Percentiles rank a stretch among this genome's conserved stretches.
phyloP scores from a whole-genome alignment of 352 stramenopile genomes.

The Thraustochytrium striatum region DNA sequence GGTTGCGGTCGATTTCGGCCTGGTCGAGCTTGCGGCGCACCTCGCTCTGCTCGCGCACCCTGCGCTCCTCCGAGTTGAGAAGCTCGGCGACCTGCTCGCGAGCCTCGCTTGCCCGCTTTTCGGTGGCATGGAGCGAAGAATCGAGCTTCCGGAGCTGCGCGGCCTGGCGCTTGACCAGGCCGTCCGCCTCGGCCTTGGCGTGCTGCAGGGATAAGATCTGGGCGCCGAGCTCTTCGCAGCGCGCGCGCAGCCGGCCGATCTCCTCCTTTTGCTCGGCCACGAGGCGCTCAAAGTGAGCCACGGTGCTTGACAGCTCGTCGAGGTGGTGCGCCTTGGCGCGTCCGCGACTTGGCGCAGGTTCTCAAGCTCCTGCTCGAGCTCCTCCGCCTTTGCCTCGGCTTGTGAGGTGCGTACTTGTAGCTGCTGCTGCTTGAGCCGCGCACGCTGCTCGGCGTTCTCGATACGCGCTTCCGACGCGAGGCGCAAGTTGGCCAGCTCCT shows the following conservation, averaged over 20 bases:
- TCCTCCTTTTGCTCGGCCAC: slow-evolving; percentile 7
- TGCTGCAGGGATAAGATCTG: slow-evolving; percentile 1
- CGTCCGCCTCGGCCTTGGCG: not conserved
- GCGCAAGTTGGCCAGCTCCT: slow-evolving; percentile 5
- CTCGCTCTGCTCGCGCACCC: slow-evolving; percentile 10
- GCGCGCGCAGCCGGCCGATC: not conserved
- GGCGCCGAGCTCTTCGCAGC: slow-evolving; percentile 3
- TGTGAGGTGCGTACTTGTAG: not conserved
- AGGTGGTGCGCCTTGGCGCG: not conserved
- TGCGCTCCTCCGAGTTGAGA: slow-evolving; percentile 7
- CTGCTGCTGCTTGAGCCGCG: slow-evolving; percentile 6
- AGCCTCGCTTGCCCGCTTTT: slow-evolving; percentile 9
- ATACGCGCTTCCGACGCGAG: slow-evolving; percentile 26
- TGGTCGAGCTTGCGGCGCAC: slow-evolving; percentile 1
- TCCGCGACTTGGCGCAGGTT: not conserved
- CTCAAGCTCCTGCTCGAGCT: not conserved
- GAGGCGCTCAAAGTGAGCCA: slow-evolving; percentile 13
- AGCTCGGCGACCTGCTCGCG: slow-evolving; percentile 14
- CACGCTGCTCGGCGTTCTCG: slow-evolving; percentile 13
- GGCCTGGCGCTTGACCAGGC: slow-evolving; percentile 10
- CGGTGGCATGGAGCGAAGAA: not conserved
- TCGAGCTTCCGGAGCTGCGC: slow-evolving; percentile 23
- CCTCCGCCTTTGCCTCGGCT: not conserved
- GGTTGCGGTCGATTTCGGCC: not conserved
- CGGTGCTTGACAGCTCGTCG: slow-evolving; percentile 1